Conservation (phyloP, 2,329 filamentous ascomycete genomes). For the Cucurbitaria berberidis region DNA sequence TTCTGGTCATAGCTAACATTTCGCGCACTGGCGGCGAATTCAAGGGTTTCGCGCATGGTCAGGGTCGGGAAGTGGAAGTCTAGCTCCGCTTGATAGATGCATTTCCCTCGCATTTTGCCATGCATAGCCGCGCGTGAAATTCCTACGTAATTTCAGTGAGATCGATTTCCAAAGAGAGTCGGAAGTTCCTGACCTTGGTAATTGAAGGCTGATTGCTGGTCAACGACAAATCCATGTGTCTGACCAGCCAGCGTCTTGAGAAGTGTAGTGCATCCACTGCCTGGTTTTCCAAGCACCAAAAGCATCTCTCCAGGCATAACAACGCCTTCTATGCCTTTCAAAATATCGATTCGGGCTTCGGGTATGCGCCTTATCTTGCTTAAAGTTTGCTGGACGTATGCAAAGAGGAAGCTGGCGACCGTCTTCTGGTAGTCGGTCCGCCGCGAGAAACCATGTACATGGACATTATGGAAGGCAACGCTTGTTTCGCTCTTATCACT, state of each 20-base stretch:
- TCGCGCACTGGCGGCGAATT: slow-evolving; percentile 47
- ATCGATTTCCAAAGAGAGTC: too few species aligned
- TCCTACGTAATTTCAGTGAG: not conserved
- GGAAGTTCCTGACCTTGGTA: not conserved
- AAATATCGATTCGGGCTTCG: slow-evolving; percentile 50
- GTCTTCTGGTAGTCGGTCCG: slow-evolving; percentile 1
- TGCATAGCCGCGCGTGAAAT: slow-evolving; percentile 1
- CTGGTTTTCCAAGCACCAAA: slow-evolving; percentile 50
- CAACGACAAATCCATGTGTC: not conserved
- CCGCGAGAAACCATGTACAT: not conserved
- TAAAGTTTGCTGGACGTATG: not conserved
- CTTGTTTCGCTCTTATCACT: not conserved
- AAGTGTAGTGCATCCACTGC: slow-evolving; percentile 65
- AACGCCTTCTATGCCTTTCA: slow-evolving; percentile 67
- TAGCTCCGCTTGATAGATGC: not conserved
- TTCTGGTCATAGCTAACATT: not conserved
- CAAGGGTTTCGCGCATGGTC: slow-evolving; percentile 59
- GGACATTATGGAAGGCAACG: not conserved
- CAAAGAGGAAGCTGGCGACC: not conserved
- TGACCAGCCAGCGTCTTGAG: slow-evolving; percentile 58
- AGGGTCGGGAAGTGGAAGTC: slow-evolving; percentile 58
- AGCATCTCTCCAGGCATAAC: slow-evolving; percentile 56
- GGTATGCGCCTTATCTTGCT: not conserved
- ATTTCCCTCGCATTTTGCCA: not conserved
- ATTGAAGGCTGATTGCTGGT: not conserved